Percentiles rank a stretch among this genome's conserved stretches.
Conservation (phyloP, 345 rosid genomes). For the Kernera saxatilis region DNA sequence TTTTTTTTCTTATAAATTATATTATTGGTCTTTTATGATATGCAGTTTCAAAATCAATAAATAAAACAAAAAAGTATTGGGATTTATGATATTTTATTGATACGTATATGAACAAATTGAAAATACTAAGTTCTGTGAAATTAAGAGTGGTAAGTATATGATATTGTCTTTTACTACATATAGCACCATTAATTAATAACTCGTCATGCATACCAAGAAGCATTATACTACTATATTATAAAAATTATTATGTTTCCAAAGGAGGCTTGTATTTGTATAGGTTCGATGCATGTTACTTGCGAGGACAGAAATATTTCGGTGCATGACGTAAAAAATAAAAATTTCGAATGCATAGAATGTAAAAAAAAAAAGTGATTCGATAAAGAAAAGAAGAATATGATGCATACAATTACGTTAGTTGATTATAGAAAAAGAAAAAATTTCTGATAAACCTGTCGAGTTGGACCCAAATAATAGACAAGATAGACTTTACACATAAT, state of each 20-base stretch:
- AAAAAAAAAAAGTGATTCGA: not conserved
- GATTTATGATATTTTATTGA: not conserved
- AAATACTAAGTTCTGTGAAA: not conserved
- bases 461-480: conserved; percentile 27
- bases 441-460: conserved; percentile 27
- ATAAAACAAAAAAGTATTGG: not conserved
- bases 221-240: not conserved
- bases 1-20: too few relatives aligned
- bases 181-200: not conserved
- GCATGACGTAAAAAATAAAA: not conserved
- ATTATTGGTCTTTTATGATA: not conserved
- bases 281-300: not conserved
- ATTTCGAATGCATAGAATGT: not conserved
- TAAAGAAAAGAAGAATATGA: not conserved
- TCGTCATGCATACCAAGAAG: not conserved
- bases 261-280: not conserved
- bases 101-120: not conserved
- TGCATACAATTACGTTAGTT: conserved; percentile 11
- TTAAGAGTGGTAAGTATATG: too few relatives aligned
- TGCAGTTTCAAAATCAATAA: not conserved
- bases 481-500: conserved; percentile 28
- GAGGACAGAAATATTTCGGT: not conserved
- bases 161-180: too few relatives aligned
- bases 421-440: not conserved
- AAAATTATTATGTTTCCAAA: not conserved